phyloP scores from a whole-genome alignment of 306 rosid genomes.

The Amphicarpaea edgeworthii region DNA sequence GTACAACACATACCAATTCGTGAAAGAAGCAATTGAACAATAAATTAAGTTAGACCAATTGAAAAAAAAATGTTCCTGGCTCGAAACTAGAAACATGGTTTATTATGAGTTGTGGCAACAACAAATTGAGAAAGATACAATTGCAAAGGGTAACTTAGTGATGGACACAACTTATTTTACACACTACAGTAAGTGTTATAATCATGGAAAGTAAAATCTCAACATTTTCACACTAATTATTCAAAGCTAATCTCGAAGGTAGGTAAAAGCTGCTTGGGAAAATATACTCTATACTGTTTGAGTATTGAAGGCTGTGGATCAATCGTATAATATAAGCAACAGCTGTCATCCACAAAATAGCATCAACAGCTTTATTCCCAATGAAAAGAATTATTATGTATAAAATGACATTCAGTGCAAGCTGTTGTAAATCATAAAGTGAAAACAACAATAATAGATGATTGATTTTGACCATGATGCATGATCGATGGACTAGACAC shows the following conservation, averaged over 20 bases:
- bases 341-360: slow-evolving; percentile 46
- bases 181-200: background rate
- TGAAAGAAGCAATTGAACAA: slow-evolving; percentile 1
- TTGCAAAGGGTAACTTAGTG: background rate
- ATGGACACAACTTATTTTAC: background rate
- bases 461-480: slow-evolving; percentile 30
- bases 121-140: background rate
- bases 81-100: background rate
- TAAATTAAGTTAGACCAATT: background rate
- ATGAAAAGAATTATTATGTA: slow-evolving; percentile 31
- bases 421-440: slow-evolving; percentile 30
- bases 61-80: background rate
- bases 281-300: slow-evolving; percentile 14
- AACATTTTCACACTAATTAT: slow-evolving; percentile 7
- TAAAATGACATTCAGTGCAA: slow-evolving; percentile 30
- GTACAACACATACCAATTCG: background rate
- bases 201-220: slow-evolving; percentile 3
- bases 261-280: slow-evolving; percentile 41
- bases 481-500: slow-evolving; percentile 1
- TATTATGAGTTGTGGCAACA: background rate
- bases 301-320: slow-evolving; percentile 45
- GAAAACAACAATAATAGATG: background rate
- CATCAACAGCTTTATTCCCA: slow-evolving; percentile 23
- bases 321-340: slow-evolving; percentile 37
- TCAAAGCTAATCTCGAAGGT: slow-evolving; percentile 30